Conservation (phyloP, 106 monocot species). For the Dendrobium huoshanense region DNA sequence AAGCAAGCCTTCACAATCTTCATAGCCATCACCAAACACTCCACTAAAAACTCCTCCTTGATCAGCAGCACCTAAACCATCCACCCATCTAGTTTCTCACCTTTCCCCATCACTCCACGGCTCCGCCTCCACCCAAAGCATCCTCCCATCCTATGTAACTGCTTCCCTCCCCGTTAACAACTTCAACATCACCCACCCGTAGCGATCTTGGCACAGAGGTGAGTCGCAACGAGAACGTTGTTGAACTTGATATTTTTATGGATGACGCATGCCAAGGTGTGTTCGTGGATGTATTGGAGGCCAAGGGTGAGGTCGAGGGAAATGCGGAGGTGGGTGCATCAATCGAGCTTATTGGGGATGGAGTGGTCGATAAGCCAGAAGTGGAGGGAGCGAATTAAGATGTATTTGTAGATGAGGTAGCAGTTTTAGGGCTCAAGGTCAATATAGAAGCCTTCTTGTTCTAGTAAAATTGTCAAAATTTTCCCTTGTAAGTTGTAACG, state of each 20-base stretch:
- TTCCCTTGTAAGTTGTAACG: too few relatives aligned
- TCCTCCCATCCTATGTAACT: constrained; percentile 25
- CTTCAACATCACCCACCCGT: constrained; percentile 78
- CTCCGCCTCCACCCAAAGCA: constrained; percentile 67
- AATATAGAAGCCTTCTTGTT: constrained; percentile 84
- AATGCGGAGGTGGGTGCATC: constrained; percentile 54
- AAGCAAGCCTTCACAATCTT: constrained; percentile 50
- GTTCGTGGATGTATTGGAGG: constrained; percentile 93
- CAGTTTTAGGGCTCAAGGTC: constrained; percentile 42
- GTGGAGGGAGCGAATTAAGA: constrained; percentile 65
- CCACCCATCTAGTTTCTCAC: constrained; percentile 37
- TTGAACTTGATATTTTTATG: constrained; percentile 82
- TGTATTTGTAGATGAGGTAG: constrained; percentile 74
- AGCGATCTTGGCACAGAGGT: constrained; percentile 70
- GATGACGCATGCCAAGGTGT: constrained; percentile 79
- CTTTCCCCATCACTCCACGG: constrained; percentile 19
- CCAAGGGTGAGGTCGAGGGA: constrained; percentile 74
- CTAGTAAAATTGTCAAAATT: constrained; percentile 1
- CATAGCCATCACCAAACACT: constrained; percentile 41
- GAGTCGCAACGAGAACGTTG: constrained; percentile 61
- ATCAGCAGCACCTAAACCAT: constrained; percentile 42
- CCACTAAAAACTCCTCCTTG: constrained; percentile 26
- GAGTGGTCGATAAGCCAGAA: constrained; percentile 43
- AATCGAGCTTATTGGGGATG: constrained; percentile 29
- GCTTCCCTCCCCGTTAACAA: constrained; percentile 60